Evolutionary conservation across 495 filamentous ascomycete species (phyloP), one percentile per base, ranked within the genome.

Genomic region (Letharia lupina): DNA sequence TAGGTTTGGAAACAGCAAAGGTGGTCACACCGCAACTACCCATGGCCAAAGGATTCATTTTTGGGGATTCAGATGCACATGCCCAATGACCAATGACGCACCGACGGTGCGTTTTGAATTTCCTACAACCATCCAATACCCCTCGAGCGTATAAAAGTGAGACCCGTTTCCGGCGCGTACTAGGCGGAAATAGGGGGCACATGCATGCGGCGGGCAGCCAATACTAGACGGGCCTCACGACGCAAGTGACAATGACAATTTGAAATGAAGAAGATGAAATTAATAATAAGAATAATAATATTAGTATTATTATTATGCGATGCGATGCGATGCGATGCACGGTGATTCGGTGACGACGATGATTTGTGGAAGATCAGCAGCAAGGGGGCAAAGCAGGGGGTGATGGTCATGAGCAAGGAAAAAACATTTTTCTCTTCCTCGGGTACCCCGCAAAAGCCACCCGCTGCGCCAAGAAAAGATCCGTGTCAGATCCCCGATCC

Each of bases 371-470:
- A 28, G 23, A 28, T 28, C 23, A 28, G 23, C 23, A 28, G 23
- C 23, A 28, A 28, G 23, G 23, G 23, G 23, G 0, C n/a, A n/a
- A 28, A 28, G 23, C 23, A 28, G 23, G 23, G 37, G n/a, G n/a
- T n/a, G n/a, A n/a, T 39, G 37, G 37, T 39, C 37, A 39, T 39
- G 37, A 39, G 37, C 37, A 39, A 39, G 37, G 37, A 39, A 39
- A 39, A 39, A 39, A 0, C 4, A 39, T 39, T 28, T 28, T 28
- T 28, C 23, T 28, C 23, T 28, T 28, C 23, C 23, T 28, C 23
- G 23, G 23, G 37, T 54, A 66, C 64, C 64, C 64, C 64, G 64
- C 64, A 66, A 61, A 65, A 66, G 58, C 64, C 58, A 54, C 45
- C 44, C 13, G 42, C 12, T 54, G 23, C n/a, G 44, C 64, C 57